Percentiles rank a stretch among this genome's conserved stretches.
These are phyloP conservation scores for Acer saccharum DNA, from an alignment of 345 rosid species.

Conservation along the genomic window DNA sequence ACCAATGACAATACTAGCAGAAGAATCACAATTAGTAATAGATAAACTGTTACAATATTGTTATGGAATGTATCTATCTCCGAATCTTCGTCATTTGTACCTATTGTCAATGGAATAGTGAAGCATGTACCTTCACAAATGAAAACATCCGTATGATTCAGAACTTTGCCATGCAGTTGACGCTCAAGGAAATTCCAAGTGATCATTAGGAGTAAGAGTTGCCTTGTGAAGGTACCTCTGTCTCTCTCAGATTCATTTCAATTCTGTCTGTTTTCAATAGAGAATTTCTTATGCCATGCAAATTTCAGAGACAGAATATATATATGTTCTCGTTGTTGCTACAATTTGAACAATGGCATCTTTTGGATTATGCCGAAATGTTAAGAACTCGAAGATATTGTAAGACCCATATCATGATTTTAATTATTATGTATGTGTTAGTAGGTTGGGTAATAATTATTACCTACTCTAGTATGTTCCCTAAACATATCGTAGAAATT, in stretches of 20 bases:
- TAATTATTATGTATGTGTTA: too few relatives aligned
- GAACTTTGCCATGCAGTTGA: conserved; percentile 55
- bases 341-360: neutral
- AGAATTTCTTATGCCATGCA: neutral
- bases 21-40: neutral
- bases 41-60: neutral
- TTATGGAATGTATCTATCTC: neutral
- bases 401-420: too few relatives aligned
- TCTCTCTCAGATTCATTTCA: neutral
- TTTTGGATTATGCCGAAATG: neutral
- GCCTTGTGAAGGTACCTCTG: neutral
- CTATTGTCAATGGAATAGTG: neutral
- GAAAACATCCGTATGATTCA: conserved; percentile 62
- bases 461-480: too few relatives aligned
- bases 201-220: conserved; percentile 14
- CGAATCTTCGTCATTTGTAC: neutral
- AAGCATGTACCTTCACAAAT: conserved; percentile 46
- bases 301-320: neutral
- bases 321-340: conserved; percentile 3
- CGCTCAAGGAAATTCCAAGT: conserved; percentile 33
- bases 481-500: too few relatives aligned
- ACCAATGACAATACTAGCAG: neutral
- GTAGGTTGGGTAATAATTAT: too few relatives aligned
- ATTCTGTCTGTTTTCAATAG: neutral
- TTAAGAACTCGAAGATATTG: neutral